Conservation (phyloP, 192 early-diverging fungal species). For the Dissophora ornata region DNA sequence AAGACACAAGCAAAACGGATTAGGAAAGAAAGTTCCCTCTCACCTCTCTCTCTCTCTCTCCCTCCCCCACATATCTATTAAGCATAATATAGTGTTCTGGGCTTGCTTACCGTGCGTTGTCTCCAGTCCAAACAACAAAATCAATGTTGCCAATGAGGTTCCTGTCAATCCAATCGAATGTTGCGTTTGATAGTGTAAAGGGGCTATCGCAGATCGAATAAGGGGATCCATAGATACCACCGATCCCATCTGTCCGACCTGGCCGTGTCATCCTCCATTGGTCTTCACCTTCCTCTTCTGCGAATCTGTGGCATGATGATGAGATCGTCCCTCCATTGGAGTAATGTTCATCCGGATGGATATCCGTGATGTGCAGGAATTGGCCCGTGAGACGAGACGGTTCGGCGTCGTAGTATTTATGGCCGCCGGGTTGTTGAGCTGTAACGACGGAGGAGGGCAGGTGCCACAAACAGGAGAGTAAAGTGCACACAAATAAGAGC, state of each 20-base stretch:
- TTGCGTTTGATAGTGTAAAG: conserved; percentile 65
- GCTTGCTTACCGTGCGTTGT: conserved; percentile 68
- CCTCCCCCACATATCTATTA: too few relatives aligned
- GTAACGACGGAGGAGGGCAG: conserved; percentile 1
- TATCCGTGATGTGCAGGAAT: conserved; percentile 81
- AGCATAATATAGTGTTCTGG: not conserved
- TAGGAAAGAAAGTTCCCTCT: too few relatives aligned
- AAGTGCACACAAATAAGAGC: conserved; percentile 17
- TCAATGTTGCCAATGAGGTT: conserved; percentile 66
- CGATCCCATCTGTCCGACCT: conserved; percentile 41
- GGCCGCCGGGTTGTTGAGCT: conserved; percentile 2
- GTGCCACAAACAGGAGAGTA: conserved; percentile 19
- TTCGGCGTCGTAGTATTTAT: conserved; percentile 36
- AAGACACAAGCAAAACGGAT: too few relatives aligned
- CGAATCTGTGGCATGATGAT: conserved; percentile 68
- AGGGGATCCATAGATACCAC: conserved; percentile 70
- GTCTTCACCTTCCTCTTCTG: conserved; percentile 26
- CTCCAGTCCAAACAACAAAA: conserved; percentile 84
- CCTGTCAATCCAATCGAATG: conserved; percentile 66
- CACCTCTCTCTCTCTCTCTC: too few relatives aligned
- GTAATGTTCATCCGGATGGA: conserved; percentile 77
- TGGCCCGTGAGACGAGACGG: conserved; percentile 59
- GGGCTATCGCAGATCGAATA: conserved; percentile 75
- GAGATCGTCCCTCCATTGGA: conserved; percentile 63
- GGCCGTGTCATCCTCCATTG: conserved; percentile 23